Conservation (phyloP, 139 green algal genomes). For the Closterium sp. region DNA sequence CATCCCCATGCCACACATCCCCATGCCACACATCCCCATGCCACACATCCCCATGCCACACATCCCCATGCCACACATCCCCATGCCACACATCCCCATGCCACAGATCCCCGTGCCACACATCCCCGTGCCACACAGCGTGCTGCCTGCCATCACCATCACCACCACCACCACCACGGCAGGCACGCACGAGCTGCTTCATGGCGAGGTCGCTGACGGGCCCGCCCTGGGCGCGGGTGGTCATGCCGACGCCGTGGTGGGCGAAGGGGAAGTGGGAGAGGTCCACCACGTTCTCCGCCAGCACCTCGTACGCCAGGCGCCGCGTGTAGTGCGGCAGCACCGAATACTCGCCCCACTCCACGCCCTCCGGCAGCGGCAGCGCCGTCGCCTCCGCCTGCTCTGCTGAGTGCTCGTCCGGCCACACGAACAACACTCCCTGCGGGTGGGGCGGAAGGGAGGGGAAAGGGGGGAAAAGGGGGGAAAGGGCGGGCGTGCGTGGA, state of each 20-base stretch:
- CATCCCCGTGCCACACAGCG: too few species aligned
- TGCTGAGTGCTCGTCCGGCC: conserved; percentile 24
- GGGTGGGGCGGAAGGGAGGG: not conserved
- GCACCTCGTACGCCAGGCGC: conserved; percentile 49
- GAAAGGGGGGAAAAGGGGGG: too few species aligned
- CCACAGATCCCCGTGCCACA: too few species aligned
- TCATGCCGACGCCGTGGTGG: conserved; percentile 43
- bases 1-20: too few species aligned
- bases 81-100: too few species aligned
- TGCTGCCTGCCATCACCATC: too few species aligned
- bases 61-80: too few species aligned
- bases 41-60: too few species aligned
- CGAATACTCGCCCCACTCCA: not conserved
- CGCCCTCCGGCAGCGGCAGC: not conserved
- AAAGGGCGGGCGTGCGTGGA: not conserved
- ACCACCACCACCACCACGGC: too few species aligned
- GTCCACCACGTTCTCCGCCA: conserved; percentile 61
- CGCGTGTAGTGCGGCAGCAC: conserved; percentile 10
- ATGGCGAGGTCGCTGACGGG: not conserved
- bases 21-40: too few species aligned
- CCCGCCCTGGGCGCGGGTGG: too few species aligned
- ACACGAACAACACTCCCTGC: conserved; percentile 40
- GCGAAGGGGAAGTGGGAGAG: conserved; percentile 58
- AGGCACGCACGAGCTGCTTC: too few species aligned
- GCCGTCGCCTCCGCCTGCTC: conserved; percentile 6